Evolutionary conservation across 495 filamentous ascomycete species (phyloP), one percentile per base, ranked within the genome.

Genomic region (Patellaria atrata): DNA sequence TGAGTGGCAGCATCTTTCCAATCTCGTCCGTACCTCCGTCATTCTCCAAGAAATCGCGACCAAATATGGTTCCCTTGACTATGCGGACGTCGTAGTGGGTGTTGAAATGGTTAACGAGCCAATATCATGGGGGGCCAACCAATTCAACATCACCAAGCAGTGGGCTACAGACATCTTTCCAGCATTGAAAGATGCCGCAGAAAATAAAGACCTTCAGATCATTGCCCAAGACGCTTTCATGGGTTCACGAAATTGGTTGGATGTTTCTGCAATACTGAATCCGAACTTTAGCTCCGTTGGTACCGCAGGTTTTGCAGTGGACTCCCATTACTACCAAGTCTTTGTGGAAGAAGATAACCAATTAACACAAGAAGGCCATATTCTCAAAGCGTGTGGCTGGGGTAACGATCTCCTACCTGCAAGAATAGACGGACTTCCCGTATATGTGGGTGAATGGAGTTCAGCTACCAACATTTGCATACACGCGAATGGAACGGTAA

Each of bases 71-170:
- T 33, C 37, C 16, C 20, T 35, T 24, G 41, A 51, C 24, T 63
- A 63, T 41, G 54, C 57, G 16, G 57, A 62, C 41, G 55, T 59
- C 12, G 61, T 65, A 22, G 38, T 47, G 29, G 62, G 43, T 18
- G 44, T 65, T 25, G 56, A 64, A 35, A 37, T 65, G 8, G 44
- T 57, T 31, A 62, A 60, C 36, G 60, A 63, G 41, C 62, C 61
- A 4, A 45, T 55, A 18, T 42, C 40, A 5, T 54, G 38, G 27
- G 43, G 40, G 9, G 42, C 37, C 30, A 59, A 59, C 38, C 37
- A 57, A 24, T 50, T 58, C 33, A 30, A 13, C 12, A 40, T 38
- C 0, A 61, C 51, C 1, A 41, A 58, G 31, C 13, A 34, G n/a
- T 63, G 57, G 44, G 47, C 56, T 3, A 15, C 41, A 5, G 23